Evolutionary conservation across 768 basidiomycete genomes (phyloP).

Genomic region (Kwoniella sp.): DNA sequence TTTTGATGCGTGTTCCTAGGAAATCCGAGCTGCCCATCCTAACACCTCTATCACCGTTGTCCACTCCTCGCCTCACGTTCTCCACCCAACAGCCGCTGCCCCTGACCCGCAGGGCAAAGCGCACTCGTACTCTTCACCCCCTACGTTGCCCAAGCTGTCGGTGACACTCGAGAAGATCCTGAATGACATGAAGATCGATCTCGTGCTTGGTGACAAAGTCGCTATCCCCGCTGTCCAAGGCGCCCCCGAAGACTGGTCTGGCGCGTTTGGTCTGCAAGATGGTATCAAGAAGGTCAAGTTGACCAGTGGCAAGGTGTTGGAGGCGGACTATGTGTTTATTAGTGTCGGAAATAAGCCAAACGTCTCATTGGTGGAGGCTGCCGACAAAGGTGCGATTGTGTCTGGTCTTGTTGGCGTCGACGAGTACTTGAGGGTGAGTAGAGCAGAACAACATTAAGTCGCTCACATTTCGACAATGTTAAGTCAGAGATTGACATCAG

Average conservation of each 20-base stretch:
- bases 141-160: constrained; percentile 28
- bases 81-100: constrained; percentile 18
- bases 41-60: constrained; percentile 39
- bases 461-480: too few relatives aligned
- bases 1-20: constrained; percentile 10
- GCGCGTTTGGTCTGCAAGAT: constrained; percentile 33
- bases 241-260: constrained; percentile 26
- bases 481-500: too few relatives aligned
- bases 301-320: constrained; percentile 25
- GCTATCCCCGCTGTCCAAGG: constrained; percentile 24
- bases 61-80: constrained; percentile 29
- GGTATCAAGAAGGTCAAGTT: constrained; percentile 31
- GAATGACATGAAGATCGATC: constrained; percentile 28
- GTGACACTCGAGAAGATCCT: constrained; percentile 29
- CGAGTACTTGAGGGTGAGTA: constrained; percentile 34
- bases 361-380: constrained; percentile 22
- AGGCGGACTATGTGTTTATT: constrained; percentile 44
- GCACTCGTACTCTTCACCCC: constrained; percentile 22
- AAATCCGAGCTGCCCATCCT: constrained; percentile 32
- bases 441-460: too few relatives aligned
- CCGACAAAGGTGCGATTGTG: constrained; percentile 30
- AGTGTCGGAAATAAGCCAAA: constrained; percentile 43
- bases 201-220: constrained; percentile 30
- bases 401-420: constrained; percentile 39
- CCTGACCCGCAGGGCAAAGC: constrained; percentile 3